Evolutionary conservation across 225 moss, liverwort and hornwort species (phyloP).

Genomic region (Pseudoscleropodium purum): DNA sequence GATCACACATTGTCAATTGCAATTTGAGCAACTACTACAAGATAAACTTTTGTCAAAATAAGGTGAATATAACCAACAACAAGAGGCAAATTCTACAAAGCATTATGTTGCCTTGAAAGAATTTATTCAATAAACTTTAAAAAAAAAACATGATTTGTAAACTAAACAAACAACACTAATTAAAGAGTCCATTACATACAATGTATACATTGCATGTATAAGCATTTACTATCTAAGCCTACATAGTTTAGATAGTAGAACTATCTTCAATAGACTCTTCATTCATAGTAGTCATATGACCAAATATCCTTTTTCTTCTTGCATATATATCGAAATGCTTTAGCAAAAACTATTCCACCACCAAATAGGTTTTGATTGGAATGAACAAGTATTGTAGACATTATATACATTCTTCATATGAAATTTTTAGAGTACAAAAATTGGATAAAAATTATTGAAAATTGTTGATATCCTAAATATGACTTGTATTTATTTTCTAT

Average conservation of each 20-base stretch:
- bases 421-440: neutral
- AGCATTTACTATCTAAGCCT: too few relatives aligned
- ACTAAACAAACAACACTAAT: neutral
- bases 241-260: too few relatives aligned
- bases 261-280: too few relatives aligned
- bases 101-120: constrained; percentile 53
- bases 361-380: neutral
- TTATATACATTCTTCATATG: neutral
- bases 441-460: neutral
- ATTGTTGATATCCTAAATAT: neutral
- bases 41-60: constrained; percentile 45
- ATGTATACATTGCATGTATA: neutral
- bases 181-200: neutral
- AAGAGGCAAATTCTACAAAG: constrained; percentile 41
- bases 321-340: neutral
- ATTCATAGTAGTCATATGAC: too few relatives aligned
- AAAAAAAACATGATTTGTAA: neutral
- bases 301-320: too few relatives aligned
- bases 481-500: neutral
- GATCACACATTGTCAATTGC: constrained; percentile 28
- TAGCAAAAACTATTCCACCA: neutral
- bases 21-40: constrained; percentile 58
- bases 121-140: neutral
- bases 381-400: neutral
- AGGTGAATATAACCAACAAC: constrained; percentile 44